Base-by-base conservation (phyloP, 805 yeast species). In the Lipomyces orientalis region DNA sequence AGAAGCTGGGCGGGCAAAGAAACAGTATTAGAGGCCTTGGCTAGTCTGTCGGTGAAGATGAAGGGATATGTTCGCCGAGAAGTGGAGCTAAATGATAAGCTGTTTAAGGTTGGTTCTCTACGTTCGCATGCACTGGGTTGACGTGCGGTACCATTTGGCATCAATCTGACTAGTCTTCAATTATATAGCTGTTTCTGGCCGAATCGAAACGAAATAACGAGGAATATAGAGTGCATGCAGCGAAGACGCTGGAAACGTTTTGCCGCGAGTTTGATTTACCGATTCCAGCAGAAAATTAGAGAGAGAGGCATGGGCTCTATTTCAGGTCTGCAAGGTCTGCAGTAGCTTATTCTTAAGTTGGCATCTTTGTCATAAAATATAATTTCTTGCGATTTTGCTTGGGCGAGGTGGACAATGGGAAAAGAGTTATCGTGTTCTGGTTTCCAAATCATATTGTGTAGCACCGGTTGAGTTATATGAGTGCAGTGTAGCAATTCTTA, bases 1-100 rank as follows among this genome's bases (percentile, higher is more conserved):
- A 86, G 96, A 67, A 85, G 94, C 9, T 94, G 97, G 95, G 83
- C 83, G 16, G 98, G 98, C 5, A 94, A 94, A 74, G 97, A 93
- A 72, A 77, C 82, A 35, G 84, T 95, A 0, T 80, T 92, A 22
- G 87, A 86, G 49, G 90, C 97, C 0, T 79, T 93, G 63, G 89
- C 90, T 0, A 78, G 86, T 1, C 81, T 90, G 39, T 75, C 88
- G 0, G 74, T 80, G 19, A 86, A 85, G 67, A 82, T 87, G 8
- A 78, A 81, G 58, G 73, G 71, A 0, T 80, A 75, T 56, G 71
- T 88, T 14, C 60, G 64, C 0, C 64, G 73, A 0, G 74, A 79
- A 39, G 65, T 71, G 0, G 81, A 75, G 0, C 57, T 86, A 5
- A 75, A 80, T 39, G 77, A 76, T 1, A 76, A 58, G 54, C 52